These are phyloP conservation scores for Clonostachys rosea DNA, from an alignment of 2,329 filamentous ascomycete genomes.

Conservation along the genomic window DNA sequence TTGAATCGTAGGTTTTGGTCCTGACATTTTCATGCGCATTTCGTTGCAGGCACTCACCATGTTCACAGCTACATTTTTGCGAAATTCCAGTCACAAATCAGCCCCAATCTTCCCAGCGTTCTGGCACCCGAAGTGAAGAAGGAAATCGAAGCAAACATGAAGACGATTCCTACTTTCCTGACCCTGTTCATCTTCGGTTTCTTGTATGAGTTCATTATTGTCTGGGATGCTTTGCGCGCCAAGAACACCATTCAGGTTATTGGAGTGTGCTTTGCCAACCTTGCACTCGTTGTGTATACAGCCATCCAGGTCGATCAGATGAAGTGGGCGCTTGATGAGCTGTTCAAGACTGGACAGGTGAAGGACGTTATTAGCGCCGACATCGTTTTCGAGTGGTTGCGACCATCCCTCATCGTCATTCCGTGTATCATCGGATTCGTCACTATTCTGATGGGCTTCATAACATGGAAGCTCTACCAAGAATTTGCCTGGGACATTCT, in stretches of 20 bases:
- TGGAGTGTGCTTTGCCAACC: constrained; percentile 87
- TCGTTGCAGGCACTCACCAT: constrained; percentile 3
- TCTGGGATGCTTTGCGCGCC: constrained; percentile 87
- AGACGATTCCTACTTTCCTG: constrained; percentile 88
- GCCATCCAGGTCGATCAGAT: constrained; percentile 93
- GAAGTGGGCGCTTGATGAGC: constrained; percentile 58
- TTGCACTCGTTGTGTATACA: constrained; percentile 88
- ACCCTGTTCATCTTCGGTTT: constrained; percentile 97
- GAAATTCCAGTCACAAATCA: constrained; percentile 67
- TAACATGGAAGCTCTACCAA: constrained; percentile 94
- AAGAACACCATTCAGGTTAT: constrained; percentile 99
- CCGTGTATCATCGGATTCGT: constrained; percentile 77
- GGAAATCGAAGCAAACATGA: constrained; percentile 45
- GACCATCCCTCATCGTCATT: constrained; percentile 78
- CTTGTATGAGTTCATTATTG: constrained; percentile 82
- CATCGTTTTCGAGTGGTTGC: constrained; percentile 64
- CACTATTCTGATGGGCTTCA: constrained; percentile 67
- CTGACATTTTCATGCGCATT: neutral
- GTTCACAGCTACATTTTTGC: constrained; percentile 76
- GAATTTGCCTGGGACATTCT: constrained; percentile 99
- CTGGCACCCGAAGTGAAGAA: constrained; percentile 9
- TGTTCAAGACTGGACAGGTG: constrained; percentile 43
- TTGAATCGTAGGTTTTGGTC: constrained; percentile 70
- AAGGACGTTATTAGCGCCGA: constrained; percentile 15
- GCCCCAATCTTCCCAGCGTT: constrained; percentile 23